Percentiles rank a stretch among this genome's conserved stretches.
Evolutionary conservation across 768 basidiomycete species (phyloP).

Genomic region (Amanita subjunquillea): DNA sequence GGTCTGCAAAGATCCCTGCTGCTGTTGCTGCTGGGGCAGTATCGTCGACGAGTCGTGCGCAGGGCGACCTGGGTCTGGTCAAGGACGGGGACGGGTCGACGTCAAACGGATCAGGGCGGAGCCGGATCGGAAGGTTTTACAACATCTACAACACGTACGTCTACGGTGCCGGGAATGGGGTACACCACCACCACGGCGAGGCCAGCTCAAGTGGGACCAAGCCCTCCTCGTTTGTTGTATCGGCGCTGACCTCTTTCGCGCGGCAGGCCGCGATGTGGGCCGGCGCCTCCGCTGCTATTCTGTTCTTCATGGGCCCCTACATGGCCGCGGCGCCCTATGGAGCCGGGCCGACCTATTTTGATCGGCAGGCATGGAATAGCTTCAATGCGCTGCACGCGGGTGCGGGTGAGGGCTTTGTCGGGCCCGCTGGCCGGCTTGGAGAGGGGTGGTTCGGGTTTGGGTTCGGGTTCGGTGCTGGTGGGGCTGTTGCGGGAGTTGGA

Average conservation of each 20-base stretch:
- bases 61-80: no score
- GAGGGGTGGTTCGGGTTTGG: slow-evolving; percentile 1
- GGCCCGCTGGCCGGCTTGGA: slow-evolving; percentile 1
- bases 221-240: slow-evolving; percentile 12
- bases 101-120: slow-evolving; percentile 8
- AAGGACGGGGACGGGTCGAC: not conserved
- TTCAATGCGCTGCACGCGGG: slow-evolving; percentile 60
- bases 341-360: slow-evolving; percentile 53
- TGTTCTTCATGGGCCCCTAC: slow-evolving; percentile 52
- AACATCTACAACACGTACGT: slow-evolving; percentile 79
- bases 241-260: slow-evolving; percentile 17
- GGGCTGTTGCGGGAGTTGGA: slow-evolving; percentile 10
- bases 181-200: slow-evolving; percentile 1
- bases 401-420: slow-evolving; percentile 56
- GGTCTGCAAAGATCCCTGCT: slow-evolving; percentile 15
- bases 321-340: slow-evolving; percentile 50
- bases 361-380: slow-evolving; percentile 69
- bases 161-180: slow-evolving; percentile 21
- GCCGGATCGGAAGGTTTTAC: slow-evolving; percentile 53
- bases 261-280: slow-evolving; percentile 47
- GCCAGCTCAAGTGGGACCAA: slow-evolving; percentile 22
- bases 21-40: no score
- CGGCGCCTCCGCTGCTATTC: slow-evolving; percentile 51
- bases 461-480: slow-evolving; percentile 6
- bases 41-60: no score